phyloP scores from a whole-genome alignment of 306 rosid genomes.

The Urtica urens region DNA sequence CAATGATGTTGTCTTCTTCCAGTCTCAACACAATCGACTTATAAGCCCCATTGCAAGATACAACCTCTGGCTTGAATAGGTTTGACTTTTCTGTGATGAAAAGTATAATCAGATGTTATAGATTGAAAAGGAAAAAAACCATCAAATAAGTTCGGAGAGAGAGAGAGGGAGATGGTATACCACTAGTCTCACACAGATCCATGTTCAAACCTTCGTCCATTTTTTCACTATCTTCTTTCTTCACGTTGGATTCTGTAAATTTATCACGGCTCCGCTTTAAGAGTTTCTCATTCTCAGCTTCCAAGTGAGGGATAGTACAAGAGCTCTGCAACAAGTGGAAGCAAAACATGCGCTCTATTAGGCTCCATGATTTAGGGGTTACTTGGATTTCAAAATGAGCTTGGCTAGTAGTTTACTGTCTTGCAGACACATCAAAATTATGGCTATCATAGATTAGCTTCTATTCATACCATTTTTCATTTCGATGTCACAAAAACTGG shows the following conservation, averaged over 20 bases:
- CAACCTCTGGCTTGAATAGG: constrained; percentile 24
- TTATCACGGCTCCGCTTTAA: constrained; percentile 30
- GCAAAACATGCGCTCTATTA: too few species aligned
- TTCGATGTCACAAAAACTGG: too few species aligned
- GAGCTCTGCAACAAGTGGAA: constrained; percentile 71
- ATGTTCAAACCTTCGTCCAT: constrained; percentile 24
- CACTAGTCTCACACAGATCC: constrained; percentile 39
- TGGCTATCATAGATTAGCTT: not conserved
- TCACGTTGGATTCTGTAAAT: constrained; percentile 26
- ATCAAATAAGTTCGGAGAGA: not conserved
- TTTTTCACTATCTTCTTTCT: constrained; percentile 31
- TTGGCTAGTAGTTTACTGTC: too few species aligned
- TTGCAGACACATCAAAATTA: too few species aligned
- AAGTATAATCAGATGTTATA: constrained; percentile 11
- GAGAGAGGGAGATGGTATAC: constrained; percentile 22
- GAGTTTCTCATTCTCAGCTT: constrained; percentile 54
- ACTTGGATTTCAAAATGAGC: constrained; percentile 9
- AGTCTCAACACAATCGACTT: constrained; percentile 16
- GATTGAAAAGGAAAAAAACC: not conserved
- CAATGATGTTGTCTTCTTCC: constrained; percentile 21
- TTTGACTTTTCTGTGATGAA: constrained; percentile 38
- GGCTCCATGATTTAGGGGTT: too few species aligned
- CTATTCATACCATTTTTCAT: not conserved
- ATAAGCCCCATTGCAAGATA: constrained; percentile 21
- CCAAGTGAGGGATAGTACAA: constrained; percentile 76